These are phyloP conservation scores for Ganoderma resinaceum DNA, from an alignment of 1,284 basidiomycete species.

Conservation along the genomic window DNA sequence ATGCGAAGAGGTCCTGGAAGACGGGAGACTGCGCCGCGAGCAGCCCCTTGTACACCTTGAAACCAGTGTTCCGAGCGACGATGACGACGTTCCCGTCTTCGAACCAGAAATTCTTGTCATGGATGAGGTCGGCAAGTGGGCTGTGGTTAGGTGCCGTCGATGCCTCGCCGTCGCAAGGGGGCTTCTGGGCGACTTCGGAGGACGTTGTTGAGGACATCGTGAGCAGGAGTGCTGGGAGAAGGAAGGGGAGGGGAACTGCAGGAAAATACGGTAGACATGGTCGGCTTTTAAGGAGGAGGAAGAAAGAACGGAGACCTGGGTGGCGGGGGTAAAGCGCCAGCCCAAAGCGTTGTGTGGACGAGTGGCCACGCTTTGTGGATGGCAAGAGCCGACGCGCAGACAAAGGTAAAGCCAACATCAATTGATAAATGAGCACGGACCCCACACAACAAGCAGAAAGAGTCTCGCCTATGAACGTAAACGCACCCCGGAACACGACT, in stretches of 20 bases:
- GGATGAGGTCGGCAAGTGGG: not conserved
- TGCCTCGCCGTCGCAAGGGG: not conserved
- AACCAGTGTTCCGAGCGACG: not conserved
- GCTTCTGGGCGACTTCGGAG: not conserved
- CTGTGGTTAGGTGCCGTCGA: not conserved
- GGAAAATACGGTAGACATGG: not conserved
- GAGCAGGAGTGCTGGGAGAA: not conserved
- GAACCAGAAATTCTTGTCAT: not conserved
- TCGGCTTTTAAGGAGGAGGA: not conserved
- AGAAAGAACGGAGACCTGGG: not conserved
- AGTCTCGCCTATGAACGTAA: not conserved
- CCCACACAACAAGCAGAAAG: not conserved
- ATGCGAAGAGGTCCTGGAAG: not conserved
- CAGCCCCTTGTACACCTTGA: not conserved
- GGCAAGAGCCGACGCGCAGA: not conserved
- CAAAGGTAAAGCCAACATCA: not conserved
- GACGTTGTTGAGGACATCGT: not conserved
- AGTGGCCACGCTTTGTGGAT: not conserved
- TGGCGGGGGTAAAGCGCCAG: not conserved
- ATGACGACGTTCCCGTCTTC: not conserved
- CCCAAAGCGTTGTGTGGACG: not conserved
- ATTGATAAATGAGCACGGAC: not conserved
- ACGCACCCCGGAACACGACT: not conserved
- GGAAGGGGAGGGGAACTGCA: not conserved
- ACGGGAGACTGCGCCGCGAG: not conserved